A percentile compares a stretch with the other conserved stretches of the same genome.
These are phyloP conservation scores for Neonectria coccinea DNA, from an alignment of 2,329 filamentous ascomycete species.

Conservation along the genomic window DNA sequence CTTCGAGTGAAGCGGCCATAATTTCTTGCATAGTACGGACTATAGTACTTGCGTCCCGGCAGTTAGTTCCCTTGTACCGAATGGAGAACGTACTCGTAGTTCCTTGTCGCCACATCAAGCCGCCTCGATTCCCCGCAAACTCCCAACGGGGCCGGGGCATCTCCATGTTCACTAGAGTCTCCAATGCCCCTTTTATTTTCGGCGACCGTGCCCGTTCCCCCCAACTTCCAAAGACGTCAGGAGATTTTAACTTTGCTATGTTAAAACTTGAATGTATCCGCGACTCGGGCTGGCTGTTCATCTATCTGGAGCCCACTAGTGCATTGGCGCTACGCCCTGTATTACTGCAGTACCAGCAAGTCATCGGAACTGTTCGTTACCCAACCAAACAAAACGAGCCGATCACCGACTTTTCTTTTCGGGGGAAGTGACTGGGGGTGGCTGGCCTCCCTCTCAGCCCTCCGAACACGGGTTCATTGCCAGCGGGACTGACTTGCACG, in stretches of 20 bases:
- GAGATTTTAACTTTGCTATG: too few relatives aligned
- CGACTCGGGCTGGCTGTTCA: neutral
- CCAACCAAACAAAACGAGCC: neutral
- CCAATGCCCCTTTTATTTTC: neutral
- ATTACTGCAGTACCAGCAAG: neutral
- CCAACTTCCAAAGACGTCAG: neutral
- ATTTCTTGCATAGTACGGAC: too few relatives aligned
- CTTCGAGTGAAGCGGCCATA: constrained; percentile 5
- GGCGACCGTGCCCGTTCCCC: neutral
- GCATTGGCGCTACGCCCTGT: neutral
- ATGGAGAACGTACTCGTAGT: neutral
- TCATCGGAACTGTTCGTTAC: neutral
- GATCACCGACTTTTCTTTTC: neutral
- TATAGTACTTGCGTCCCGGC: neutral
- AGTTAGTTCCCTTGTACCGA: constrained; percentile 1
- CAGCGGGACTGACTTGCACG: neutral
- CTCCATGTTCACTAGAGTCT: too few relatives aligned
- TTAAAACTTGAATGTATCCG: neutral
- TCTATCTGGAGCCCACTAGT: neutral
- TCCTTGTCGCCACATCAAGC: neutral
- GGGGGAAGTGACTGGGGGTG: neutral
- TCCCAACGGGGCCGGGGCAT: neutral
- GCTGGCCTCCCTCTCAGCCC: neutral
- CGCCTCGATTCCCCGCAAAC: constrained; percentile 3
- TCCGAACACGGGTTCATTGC: constrained; percentile 3